Percentiles rank a stretch among this genome's conserved stretches.
Evolutionary conservation across 441 rosid genomes (phyloP).

Genomic region (Croton setiger): DNA sequence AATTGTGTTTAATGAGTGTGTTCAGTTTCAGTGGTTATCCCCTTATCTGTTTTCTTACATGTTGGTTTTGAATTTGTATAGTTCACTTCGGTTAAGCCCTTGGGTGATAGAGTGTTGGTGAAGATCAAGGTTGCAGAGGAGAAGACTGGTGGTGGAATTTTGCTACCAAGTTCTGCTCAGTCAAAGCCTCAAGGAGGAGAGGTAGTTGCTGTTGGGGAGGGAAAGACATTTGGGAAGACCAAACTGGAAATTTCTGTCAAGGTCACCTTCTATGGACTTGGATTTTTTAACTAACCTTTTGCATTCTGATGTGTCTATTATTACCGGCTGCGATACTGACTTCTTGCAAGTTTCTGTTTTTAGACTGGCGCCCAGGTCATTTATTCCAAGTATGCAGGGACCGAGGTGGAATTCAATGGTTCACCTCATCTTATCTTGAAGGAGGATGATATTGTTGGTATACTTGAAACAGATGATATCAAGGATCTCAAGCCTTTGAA

Average conservation of each 20-base stretch:
- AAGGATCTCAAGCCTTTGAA: conserved; percentile 92
- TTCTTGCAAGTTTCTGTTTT: conserved; percentile 15
- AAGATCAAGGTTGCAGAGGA: conserved; percentile 86
- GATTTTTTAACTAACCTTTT: neutral
- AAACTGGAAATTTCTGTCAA: conserved; percentile 55
- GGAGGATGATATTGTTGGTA: conserved; percentile 90
- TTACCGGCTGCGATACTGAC: neutral
- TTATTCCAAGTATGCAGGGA: conserved; percentile 88
- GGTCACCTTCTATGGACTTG: conserved; percentile 33
- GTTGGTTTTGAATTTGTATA: conserved; percentile 21
- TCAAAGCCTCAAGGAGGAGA: conserved; percentile 91
- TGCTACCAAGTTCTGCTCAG: conserved; percentile 78
- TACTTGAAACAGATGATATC: conserved; percentile 83
- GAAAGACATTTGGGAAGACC: conserved; percentile 58
- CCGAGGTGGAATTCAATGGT: conserved; percentile 80
- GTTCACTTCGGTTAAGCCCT: conserved; percentile 81
- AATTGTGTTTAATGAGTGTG: neutral
- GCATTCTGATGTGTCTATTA: neutral
- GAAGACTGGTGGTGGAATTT: conserved; percentile 77
- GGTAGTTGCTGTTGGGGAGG: conserved; percentile 90
- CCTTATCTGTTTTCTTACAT: neutral
- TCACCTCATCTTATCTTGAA: conserved; percentile 73
- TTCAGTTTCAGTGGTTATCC: neutral
- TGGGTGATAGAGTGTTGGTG: conserved; percentile 83
- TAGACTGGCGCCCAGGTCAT: conserved; percentile 78